Conservation (phyloP, 2,329 filamentous ascomycete genomes). For the Escovopsis sp. region DNA sequence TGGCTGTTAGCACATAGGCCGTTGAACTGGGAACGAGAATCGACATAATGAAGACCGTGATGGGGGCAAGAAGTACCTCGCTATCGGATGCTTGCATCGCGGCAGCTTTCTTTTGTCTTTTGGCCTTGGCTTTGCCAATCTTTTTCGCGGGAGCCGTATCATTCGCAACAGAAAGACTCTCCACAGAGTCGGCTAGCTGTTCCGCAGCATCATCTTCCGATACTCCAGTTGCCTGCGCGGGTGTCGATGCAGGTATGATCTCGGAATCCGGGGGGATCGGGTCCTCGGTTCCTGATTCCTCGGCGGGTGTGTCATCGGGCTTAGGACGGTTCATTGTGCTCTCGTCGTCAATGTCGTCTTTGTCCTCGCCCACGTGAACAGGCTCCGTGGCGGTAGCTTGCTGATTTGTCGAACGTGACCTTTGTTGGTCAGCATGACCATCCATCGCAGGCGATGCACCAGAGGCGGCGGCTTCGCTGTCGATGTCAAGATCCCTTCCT, state of each 20-base stretch:
- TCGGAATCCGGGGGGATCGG: constrained; percentile 22
- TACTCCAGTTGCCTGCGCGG: background rate
- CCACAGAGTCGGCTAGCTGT: constrained; percentile 6
- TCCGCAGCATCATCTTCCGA: constrained; percentile 2
- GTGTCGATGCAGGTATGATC: background rate
- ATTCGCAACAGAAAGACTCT: constrained; percentile 14
- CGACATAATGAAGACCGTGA: background rate
- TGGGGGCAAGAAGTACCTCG: constrained; percentile 14
- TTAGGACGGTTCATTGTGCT: background rate
- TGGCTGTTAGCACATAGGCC: background rate
- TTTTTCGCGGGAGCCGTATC: constrained; percentile 24
- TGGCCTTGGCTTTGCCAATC: constrained; percentile 35
- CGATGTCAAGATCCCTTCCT: constrained; percentile 45
- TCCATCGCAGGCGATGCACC: background rate
- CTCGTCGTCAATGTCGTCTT: background rate
- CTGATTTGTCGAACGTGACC: background rate
- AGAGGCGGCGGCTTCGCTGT: constrained; percentile 1
- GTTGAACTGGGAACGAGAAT: background rate
- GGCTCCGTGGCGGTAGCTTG: background rate
- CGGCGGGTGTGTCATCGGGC: background rate
- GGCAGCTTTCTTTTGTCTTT: constrained; percentile 33
- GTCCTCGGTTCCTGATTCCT: constrained; percentile 23
- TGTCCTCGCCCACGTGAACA: too few species aligned
- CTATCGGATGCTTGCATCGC: constrained; percentile 17
- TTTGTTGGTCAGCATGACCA: too few species aligned